Evolutionary conservation across 441 rosid species (phyloP), one percentile per base, ranked within the genome.

Genomic region (Eruca vesicaria): DNA sequence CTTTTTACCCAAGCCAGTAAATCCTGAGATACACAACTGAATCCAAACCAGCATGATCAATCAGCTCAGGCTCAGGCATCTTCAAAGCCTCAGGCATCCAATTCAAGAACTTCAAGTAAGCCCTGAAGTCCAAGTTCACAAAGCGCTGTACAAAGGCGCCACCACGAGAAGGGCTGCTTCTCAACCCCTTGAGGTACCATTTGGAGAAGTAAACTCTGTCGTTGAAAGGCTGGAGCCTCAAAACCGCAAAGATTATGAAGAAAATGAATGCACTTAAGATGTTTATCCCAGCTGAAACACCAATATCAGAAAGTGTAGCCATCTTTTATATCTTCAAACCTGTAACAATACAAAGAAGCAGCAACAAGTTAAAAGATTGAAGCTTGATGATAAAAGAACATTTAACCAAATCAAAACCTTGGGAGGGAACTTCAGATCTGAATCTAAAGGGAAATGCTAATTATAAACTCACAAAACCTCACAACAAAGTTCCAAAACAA

Each of bases 31-130:
- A 94, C 73, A 85, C 97, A 43, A 86, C 99, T 5, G 97, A 94
- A 83, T 94, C 97, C 87, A 94, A 82, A 36, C 99, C 99, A 0
- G 99, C 99, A 65, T 94, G 99, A 6, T 94, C 97, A 32, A 94
- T 86, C 66, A 94, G 92, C 82, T 92, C 97, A 23, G 82, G 86
- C 82, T 94, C 99, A 0, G 99, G 97, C 99, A 94, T 94, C 77
- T 80, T 89, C 29, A 94, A 81, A 0, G 99, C 97, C 8, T 74
- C 92, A 1, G 96, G 98, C 93, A 94, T 88, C 99, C 97, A 94
- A 76, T 89, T 86, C 78, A 94, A 81, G 80, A 94, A 94, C 79
- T 72, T 83, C 59, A 88, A 2, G 77, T 94, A 92, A 0, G 97
- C 82, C 63, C 89, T 78, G 20, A 78, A 89, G 75, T 94, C 96